Evolutionary conservation across 2,329 filamentous ascomycete species (phyloP), one percentile per base, ranked within the genome.

Genomic region (Phyllachora maydis): DNA sequence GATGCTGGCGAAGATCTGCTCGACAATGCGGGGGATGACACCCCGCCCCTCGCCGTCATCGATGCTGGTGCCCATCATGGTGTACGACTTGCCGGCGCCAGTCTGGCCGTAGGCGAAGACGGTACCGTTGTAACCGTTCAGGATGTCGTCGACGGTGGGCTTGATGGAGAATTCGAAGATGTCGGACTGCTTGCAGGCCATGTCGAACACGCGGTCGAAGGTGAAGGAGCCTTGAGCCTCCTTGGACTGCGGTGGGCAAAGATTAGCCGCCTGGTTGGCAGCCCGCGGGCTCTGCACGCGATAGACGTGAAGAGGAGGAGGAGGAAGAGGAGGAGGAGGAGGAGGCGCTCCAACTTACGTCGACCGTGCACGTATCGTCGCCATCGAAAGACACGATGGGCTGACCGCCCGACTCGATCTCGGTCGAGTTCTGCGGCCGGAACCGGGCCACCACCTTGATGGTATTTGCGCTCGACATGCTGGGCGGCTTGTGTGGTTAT

Each of bases 41-140:
- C 88, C 88, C 46, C 83, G 79, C 34, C 73, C 74, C 16, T 73
- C 65, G 3, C 78, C 70, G 48, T 93, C 79, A 42, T 90, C 81
- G 52, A 98, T 93, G 49, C 85, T 83, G 23, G 76, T 76, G 30
- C 78, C 79, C 81, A 90, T 91, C 88, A 98, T 98, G 13, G 88
- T 98, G 48, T 98, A 98, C 9, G 88, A 98, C 48, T 98, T 98
- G 37, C 88, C 88, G 0, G 88, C 98, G 21, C 88, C 88, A 0
- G 88, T 98, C 46, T 98, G 88, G 14, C 88, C 88, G 45, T 98
- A 98, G 16, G 88, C 88, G 39, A 98, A 98, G 29, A 98, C 91
- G 4, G 88, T 98, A 51, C 88, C 98, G 46, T 98, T 98, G 52
- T 79, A 95, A 24, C 88, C 88, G 52, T 95, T 92, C 35, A 98